Percentiles rank a stretch among this genome's conserved stretches.
phyloP scores from a whole-genome alignment of 1,139 yeast genomes.

The Meyerozyma smithsonii region DNA sequence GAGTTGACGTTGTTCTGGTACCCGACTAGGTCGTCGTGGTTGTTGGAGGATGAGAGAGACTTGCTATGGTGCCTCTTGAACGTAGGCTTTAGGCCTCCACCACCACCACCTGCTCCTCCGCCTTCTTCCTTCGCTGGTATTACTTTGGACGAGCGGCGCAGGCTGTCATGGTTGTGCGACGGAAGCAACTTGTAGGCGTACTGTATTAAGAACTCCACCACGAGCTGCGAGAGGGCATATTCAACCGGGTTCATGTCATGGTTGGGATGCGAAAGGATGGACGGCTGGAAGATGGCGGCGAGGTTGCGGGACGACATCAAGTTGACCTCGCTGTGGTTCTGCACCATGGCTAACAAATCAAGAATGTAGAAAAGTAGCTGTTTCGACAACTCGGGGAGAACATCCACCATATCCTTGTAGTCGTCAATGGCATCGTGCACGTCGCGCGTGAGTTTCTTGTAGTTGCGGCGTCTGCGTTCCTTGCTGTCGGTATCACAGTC shows the following conservation, averaged over 20 bases:
- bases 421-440: constrained; percentile 66
- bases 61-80: constrained; percentile 51
- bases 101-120: background rate
- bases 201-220: constrained; percentile 83
- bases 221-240: constrained; percentile 81
- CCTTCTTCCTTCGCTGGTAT: constrained; percentile 5
- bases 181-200: constrained; percentile 78
- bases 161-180: background rate
- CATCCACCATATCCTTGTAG: constrained; percentile 63
- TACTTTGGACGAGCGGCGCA: constrained; percentile 16
- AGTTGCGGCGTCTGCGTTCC: constrained; percentile 14
- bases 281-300: constrained; percentile 96
- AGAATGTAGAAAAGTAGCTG: constrained; percentile 84
- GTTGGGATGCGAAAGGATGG: constrained; percentile 83
- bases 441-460: constrained; percentile 48
- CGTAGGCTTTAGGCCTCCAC: constrained; percentile 5
- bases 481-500: constrained; percentile 3
- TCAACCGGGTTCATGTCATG: constrained; percentile 93
- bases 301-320: constrained; percentile 90
- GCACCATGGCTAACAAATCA: constrained; percentile 83
- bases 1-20: constrained; percentile 20
- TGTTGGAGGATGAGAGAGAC: constrained; percentile 50
- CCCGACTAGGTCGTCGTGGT: constrained; percentile 48
- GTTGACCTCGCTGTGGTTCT: constrained; percentile 70
- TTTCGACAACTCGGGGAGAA: constrained; percentile 64